Conservation (phyloP, 805 yeast species). For the Ogataea parapolymorpha region DNA sequence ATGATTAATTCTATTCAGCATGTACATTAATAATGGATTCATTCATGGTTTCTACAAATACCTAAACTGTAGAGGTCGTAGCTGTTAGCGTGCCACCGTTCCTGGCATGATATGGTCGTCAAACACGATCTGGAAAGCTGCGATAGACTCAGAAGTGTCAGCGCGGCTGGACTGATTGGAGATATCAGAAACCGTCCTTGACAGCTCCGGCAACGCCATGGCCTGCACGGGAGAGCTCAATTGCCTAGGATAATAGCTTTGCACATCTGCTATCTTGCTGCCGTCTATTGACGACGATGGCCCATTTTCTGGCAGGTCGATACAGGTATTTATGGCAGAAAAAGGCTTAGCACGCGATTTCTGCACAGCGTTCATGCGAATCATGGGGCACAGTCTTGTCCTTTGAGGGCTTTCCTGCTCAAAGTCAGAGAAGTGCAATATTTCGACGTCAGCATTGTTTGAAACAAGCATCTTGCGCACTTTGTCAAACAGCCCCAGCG, state of each 20-base stretch:
- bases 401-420: background rate
- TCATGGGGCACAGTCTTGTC: background rate
- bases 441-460: slow-evolving; percentile 19
- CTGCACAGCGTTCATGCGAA: background rate
- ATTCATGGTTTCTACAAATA: background rate
- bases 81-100: background rate
- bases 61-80: background rate
- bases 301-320: background rate
- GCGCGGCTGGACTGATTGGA: slow-evolving; percentile 6
- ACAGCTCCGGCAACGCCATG: slow-evolving; percentile 4
- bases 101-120: slow-evolving; percentile 20
- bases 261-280: background rate
- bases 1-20: background rate
- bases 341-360: background rate
- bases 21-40: background rate
- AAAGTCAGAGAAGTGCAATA: background rate
- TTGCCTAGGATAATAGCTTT: background rate
- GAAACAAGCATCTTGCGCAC: slow-evolving; percentile 11
- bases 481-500: slow-evolving; percentile 19
- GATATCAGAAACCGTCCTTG: slow-evolving; percentile 5
- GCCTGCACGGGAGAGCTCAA: background rate
- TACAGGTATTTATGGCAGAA: background rate
- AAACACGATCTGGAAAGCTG: slow-evolving; percentile 8
- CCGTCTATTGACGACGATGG: background rate
- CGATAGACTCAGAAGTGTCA: slow-evolving; percentile 7